Evolutionary conservation across 805 yeast species (phyloP).

Genomic region (Ogataea trehalophila): DNA sequence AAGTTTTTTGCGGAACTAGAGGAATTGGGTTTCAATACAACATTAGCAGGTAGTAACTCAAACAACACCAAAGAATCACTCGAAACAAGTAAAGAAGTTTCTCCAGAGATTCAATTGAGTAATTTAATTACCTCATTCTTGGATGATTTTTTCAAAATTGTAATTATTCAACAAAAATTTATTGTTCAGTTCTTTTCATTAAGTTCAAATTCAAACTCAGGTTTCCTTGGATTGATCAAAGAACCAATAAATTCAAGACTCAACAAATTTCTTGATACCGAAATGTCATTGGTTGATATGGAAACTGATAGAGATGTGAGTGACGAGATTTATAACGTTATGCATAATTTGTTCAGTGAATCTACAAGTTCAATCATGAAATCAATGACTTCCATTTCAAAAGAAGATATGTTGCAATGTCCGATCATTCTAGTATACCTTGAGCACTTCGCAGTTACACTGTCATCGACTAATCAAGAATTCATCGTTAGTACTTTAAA

Average conservation of each 20-base stretch:
- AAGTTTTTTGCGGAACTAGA: conserved; percentile 26
- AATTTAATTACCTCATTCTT: conserved; percentile 6
- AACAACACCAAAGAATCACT: not conserved
- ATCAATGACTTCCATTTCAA: conserved; percentile 29
- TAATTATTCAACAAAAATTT: conserved; percentile 43
- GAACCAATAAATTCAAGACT: conserved; percentile 23
- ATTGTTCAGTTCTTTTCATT: conserved; percentile 39
- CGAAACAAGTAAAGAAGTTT: not conserved
- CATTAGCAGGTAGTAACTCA: not conserved
- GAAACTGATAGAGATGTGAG: conserved; percentile 30
- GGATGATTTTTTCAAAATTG: conserved; percentile 9
- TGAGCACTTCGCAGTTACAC: conserved; percentile 33
- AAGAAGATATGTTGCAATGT: conserved; percentile 35
- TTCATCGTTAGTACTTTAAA: conserved; percentile 47
- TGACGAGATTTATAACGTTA: conserved; percentile 24
- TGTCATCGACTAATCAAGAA: conserved; percentile 58
- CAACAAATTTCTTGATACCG: conserved; percentile 7
- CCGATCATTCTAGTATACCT: conserved; percentile 40
- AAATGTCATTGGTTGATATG: conserved; percentile 6
- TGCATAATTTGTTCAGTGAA: conserved; percentile 28
- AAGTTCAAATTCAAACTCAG: conserved; percentile 33
- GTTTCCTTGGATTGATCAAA: conserved; percentile 40
- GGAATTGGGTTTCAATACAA: conserved; percentile 21
- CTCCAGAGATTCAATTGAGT: conserved; percentile 3
- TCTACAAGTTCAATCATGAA: conserved; percentile 28